These are phyloP conservation scores for Macadamia integrifolia DNA, from an alignment of 164 flowering plant species.

Conservation along the genomic window DNA sequence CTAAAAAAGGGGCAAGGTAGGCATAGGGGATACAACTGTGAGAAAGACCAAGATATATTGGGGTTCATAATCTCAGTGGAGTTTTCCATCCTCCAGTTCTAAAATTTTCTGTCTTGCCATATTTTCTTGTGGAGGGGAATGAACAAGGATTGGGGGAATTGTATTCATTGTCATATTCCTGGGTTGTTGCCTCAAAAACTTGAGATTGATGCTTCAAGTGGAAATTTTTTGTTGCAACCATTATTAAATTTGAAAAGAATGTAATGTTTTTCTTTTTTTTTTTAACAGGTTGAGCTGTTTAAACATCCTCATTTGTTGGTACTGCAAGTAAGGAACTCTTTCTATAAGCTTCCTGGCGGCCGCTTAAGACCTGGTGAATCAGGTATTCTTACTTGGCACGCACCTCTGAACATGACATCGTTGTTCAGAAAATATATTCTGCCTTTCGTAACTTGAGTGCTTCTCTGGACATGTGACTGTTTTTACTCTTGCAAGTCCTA, in stretches of 20 bases:
- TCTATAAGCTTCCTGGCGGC: slow-evolving; percentile 80
- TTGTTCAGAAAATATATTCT: not conserved
- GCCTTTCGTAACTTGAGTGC: not conserved
- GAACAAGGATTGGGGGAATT: too few species aligned
- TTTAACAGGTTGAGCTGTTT: too few species aligned
- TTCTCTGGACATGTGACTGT: not conserved
- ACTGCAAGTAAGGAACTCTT: slow-evolving; percentile 62
- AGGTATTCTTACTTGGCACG: slow-evolving; percentile 29
- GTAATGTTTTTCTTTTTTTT: not conserved
- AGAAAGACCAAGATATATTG: too few species aligned
- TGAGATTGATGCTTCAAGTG: not conserved
- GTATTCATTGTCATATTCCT: too few species aligned
- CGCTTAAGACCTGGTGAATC: slow-evolving; percentile 70
- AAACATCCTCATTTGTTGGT: slow-evolving; percentile 18
- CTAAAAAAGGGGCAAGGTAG: too few species aligned
- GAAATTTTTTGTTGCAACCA: not conserved
- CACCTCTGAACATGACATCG: not conserved
- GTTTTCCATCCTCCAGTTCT: too few species aligned
- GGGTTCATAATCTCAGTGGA: too few species aligned
- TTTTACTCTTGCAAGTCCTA: not conserved
- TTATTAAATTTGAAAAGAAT: not conserved
- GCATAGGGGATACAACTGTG: too few species aligned
- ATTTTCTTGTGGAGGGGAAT: too few species aligned
- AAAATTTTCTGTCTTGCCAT: too few species aligned
- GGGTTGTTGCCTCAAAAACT: not conserved